Conservation (phyloP, 1,139 yeast species). For the Suhomyces coccinellae region DNA sequence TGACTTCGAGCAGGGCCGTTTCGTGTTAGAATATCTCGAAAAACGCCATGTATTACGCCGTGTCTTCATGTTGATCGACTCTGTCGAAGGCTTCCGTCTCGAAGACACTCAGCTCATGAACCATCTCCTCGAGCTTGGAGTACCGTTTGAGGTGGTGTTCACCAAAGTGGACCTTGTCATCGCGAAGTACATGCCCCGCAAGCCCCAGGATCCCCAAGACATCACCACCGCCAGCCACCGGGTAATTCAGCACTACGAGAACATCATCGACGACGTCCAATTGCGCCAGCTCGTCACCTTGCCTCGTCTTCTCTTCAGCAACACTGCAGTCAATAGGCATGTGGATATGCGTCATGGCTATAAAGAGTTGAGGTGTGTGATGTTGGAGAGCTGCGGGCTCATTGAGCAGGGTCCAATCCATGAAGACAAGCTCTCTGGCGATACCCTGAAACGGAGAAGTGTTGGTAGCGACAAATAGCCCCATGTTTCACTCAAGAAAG, state of each 20-base stretch:
- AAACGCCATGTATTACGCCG: conserved; percentile 54
- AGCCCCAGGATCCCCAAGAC: conserved; percentile 12
- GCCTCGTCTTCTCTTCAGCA: conserved; percentile 39
- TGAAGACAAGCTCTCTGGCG: conserved; percentile 3
- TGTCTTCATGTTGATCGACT: conserved; percentile 63
- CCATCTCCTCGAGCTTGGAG: conserved; percentile 52
- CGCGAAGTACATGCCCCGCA: conserved; percentile 21
- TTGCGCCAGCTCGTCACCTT: conserved; percentile 26
- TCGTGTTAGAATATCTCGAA: conserved; percentile 61
- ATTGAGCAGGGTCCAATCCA: conserved; percentile 6
- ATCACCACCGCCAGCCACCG: conserved; percentile 24
- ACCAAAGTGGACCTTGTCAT: conserved; percentile 69
- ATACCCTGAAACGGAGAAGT: conserved; percentile 1
- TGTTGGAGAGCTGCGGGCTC: conserved; percentile 36
- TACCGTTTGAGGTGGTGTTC: conserved; percentile 70
- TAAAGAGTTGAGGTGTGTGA: conserved; percentile 36
- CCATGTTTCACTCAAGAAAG: too few species aligned
- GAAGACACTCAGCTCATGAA: conserved; percentile 58
- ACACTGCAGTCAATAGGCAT: conserved; percentile 27
- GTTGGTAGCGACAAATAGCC: background rate
- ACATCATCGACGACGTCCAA: conserved; percentile 25
- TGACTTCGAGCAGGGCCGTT: conserved; percentile 62
- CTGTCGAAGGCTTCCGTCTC: conserved; percentile 54
- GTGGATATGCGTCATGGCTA: conserved; percentile 32
- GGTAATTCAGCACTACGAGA: conserved; percentile 25